Evolutionary conservation across 768 basidiomycete species (phyloP).

Genomic region (Phanerochaete carnosa): DNA sequence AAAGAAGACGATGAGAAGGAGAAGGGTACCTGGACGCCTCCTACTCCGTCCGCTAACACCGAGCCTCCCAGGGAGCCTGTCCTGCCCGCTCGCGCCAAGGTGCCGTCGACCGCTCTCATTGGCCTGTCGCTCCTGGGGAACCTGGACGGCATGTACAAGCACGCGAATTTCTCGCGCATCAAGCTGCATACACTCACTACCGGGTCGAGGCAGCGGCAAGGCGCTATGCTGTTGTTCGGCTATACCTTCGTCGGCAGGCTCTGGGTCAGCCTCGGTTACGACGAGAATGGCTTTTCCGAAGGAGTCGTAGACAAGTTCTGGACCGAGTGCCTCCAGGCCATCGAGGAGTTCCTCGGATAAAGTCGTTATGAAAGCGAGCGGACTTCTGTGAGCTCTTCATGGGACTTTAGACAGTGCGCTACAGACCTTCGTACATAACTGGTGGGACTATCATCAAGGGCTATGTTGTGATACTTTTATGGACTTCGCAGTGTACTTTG

Average conservation of each 20-base stretch:
- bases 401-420: neutral
- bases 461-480: neutral
- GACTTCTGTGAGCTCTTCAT: neutral
- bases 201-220: constrained; percentile 74
- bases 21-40: constrained; percentile 36
- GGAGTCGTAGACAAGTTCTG: constrained; percentile 65
- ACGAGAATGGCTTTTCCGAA: constrained; percentile 69
- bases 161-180: constrained; percentile 51
- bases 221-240: constrained; percentile 80
- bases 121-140: constrained; percentile 85
- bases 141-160: constrained; percentile 78
- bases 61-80: constrained; percentile 10
- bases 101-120: constrained; percentile 62
- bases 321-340: constrained; percentile 49
- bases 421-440: neutral
- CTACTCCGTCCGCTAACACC: constrained; percentile 22
- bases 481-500: neutral
- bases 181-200: constrained; percentile 74
- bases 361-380: neutral
- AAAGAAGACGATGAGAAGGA: constrained; percentile 70
- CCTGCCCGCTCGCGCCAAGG: constrained; percentile 29
- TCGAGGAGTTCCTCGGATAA: constrained; percentile 54
- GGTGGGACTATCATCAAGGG: neutral
- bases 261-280: constrained; percentile 80
- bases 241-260: constrained; percentile 73